Base-by-base conservation (phyloP, 1,284 basidiomycete species). In the Entoloma clypeatum region DNA sequence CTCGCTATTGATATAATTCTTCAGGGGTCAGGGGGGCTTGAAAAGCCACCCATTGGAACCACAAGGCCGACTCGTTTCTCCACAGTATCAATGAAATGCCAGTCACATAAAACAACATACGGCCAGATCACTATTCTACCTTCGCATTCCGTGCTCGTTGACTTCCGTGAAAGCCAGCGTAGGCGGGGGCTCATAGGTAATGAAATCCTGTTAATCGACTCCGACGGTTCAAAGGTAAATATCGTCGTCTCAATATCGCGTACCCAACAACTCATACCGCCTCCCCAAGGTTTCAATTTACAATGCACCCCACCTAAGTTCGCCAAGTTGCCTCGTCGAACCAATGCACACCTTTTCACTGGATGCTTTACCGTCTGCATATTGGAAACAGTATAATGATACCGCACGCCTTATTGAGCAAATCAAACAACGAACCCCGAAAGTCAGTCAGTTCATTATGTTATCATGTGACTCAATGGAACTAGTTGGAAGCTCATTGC, bases 81-180 rank as follows among this genome's bases (percentile, higher is more conserved):
- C 10, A 71, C 71, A 0, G 31, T 44, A 4, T 55, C 64, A 7
- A 58, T 78, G 31, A 55, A 47, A 11, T 60, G 69, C 2, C 67
- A 72, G 43, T 67, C 67, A 1, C 69, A 75, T 54, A 78, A 77
- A 55, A 58, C 70, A 13, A 53, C 65, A 1, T 61, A 68, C 27
- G 76, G 76, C 0, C 68, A 70, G 26, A 47, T 78, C 8, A 71
- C 70, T 2, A 56, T 78, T 14, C 57, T 78, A 4, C 69, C 72
- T 9, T 77, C 74, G 2, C 61, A 52, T 36, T 65, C 70, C 22
- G 44, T 75, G 6, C 61, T 79, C 1, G 66, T 77, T 14, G 76
- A 78, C 54, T 72, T 77, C 43, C 68, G 76, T 25, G 74, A 77
- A 55, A 68, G 70, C 16, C 72, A 77, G 47, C 63, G 75, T 2